Conservation (phyloP, 1,284 basidiomycete genomes). For the Ustilago sp. region DNA sequence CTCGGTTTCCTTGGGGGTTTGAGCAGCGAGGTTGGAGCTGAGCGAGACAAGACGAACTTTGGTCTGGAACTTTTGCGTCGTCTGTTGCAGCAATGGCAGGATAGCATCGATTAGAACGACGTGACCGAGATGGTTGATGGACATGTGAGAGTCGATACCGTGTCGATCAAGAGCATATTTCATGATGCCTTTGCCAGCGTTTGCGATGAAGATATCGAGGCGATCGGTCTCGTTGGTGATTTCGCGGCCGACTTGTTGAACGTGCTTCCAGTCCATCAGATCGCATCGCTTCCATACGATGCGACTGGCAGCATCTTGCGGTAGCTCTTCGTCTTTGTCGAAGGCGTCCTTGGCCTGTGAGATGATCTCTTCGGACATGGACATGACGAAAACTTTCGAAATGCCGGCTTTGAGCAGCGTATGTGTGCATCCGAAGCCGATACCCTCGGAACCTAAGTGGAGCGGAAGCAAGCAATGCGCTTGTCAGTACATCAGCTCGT, state of each 20-base stretch:
- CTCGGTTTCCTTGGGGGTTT: slow-evolving; percentile 22
- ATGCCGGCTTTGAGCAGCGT: slow-evolving; percentile 35
- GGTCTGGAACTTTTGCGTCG: slow-evolving; percentile 18
- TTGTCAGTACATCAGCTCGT: neutral
- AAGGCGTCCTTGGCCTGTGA: slow-evolving; percentile 26
- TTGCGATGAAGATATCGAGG: slow-evolving; percentile 33
- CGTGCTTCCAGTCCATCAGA: slow-evolving; percentile 30
- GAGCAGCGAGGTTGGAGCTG: slow-evolving; percentile 34
- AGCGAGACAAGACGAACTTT: slow-evolving; percentile 24
- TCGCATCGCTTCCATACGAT: slow-evolving; percentile 37
- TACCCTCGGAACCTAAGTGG: slow-evolving; percentile 24
- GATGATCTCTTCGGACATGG: slow-evolving; percentile 35
- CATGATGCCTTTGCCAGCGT: slow-evolving; percentile 40
- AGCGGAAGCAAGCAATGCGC: neutral
- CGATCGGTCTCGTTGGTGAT: slow-evolving; percentile 28
- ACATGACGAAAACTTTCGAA: slow-evolving; percentile 29
- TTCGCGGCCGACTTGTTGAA: slow-evolving; percentile 31
- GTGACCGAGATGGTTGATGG: slow-evolving; percentile 35
- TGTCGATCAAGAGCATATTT: slow-evolving; percentile 24
- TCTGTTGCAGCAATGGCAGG: slow-evolving; percentile 22
- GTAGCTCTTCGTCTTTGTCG: slow-evolving; percentile 25
- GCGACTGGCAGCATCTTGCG: slow-evolving; percentile 1
- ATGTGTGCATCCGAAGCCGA: slow-evolving; percentile 37
- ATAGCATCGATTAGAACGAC: slow-evolving; percentile 33
- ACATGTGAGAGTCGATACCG: slow-evolving; percentile 43